phyloP scores from a whole-genome alignment of 2,329 filamentous ascomycete species.

The Septoria petroselini region DNA sequence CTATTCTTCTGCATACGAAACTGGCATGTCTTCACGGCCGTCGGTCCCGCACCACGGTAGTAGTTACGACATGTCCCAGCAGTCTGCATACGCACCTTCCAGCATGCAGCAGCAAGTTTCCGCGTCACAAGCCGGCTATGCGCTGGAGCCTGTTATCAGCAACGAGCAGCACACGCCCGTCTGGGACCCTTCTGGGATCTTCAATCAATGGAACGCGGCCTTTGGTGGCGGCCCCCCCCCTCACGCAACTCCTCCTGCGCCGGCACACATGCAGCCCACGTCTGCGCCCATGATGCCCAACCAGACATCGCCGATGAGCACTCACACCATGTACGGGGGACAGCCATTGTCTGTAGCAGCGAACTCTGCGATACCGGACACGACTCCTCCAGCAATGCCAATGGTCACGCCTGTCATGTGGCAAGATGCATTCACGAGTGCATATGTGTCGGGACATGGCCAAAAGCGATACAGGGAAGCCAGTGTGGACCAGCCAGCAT shows the following conservation, averaged over 20 bases:
- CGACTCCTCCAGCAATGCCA: conserved; percentile 27
- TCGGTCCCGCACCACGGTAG: conserved; percentile 23
- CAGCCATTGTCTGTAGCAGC: conserved; percentile 26
- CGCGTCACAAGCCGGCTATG: conserved; percentile 26
- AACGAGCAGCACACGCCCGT: conserved; percentile 33
- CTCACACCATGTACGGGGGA: conserved; percentile 26
- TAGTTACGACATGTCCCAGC: conserved; percentile 24
- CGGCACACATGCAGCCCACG: conserved; percentile 24
- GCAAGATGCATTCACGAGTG: conserved; percentile 48
- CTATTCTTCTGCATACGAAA: conserved; percentile 28
- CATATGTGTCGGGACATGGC: conserved; percentile 38
- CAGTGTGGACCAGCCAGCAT: conserved; percentile 31
- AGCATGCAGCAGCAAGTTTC: conserved; percentile 27
- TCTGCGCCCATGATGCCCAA: conserved; percentile 36
- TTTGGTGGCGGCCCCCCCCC: conserved; percentile 67
- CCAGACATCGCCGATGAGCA: conserved; percentile 36
- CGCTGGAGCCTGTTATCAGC: conserved; percentile 30
- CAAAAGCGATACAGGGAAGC: conserved; percentile 49
- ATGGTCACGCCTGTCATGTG: conserved; percentile 51
- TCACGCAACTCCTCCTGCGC: conserved; percentile 44
- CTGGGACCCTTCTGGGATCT: conserved; percentile 39
- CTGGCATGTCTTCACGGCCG: conserved; percentile 19
- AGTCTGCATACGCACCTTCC: conserved; percentile 25
- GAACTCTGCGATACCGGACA: conserved; percentile 21
- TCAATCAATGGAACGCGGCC: conserved; percentile 89